Evolutionary conservation across 768 basidiomycete genomes (phyloP).

Genomic region (Hysterangium stoloniferum): DNA sequence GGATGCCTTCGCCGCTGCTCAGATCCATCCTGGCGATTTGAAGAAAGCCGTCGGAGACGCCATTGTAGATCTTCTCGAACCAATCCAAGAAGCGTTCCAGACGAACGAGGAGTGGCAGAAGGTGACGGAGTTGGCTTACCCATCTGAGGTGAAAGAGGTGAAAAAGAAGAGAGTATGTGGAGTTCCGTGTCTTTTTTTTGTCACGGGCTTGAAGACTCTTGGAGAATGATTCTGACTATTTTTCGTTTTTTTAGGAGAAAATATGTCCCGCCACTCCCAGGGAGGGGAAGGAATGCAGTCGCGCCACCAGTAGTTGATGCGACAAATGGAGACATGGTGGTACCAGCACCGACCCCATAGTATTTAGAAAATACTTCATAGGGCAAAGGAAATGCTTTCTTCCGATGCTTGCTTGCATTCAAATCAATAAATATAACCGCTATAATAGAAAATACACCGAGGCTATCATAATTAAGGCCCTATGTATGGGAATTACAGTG

Average conservation of each 20-base stretch:
- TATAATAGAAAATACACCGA: no score
- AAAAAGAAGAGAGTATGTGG: conserved; percentile 50
- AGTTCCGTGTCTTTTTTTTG: no score
- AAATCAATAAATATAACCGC: no score
- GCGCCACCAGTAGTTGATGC: conserved; percentile 18
- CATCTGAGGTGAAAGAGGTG: conserved; percentile 43
- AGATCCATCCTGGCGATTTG: conserved; percentile 84
- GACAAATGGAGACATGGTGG: conserved; percentile 6
- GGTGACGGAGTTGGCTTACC: conserved; percentile 76
- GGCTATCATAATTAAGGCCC: no score
- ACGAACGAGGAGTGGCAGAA: conserved; percentile 74
- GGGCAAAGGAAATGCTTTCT: no score
- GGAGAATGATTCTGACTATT: background rate
- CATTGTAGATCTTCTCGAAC: conserved; percentile 67
- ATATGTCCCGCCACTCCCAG: conserved; percentile 78
- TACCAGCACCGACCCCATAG: background rate
- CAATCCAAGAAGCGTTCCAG: conserved; percentile 73
- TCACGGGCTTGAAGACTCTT: background rate
- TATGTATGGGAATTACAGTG: no score
- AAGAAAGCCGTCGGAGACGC: conserved; percentile 71
- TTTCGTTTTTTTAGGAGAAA: conserved; percentile 44
- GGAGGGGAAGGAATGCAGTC: conserved; percentile 61
- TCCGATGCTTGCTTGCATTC: no score
- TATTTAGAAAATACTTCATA: no score
- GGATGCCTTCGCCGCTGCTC: conserved; percentile 65